phyloP scores from a whole-genome alignment of 768 basidiomycete species.

The Pleurotus sapidus region DNA sequence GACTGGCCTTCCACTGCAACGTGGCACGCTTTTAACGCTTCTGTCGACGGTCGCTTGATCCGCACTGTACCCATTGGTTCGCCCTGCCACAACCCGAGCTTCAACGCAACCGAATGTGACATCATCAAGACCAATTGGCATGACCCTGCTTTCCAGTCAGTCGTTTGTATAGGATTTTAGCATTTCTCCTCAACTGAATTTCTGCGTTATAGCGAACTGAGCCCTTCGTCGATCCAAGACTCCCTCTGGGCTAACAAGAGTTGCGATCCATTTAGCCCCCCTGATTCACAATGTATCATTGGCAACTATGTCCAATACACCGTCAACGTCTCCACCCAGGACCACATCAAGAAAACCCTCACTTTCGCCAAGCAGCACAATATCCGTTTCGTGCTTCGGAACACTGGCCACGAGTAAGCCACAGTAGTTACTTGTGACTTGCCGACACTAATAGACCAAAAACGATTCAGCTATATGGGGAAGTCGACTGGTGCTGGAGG shows the following conservation, averaged over 20 bases:
- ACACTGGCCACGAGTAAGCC: slow-evolving; percentile 10
- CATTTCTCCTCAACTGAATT: neutral
- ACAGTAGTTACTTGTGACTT: neutral
- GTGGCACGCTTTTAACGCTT: neutral
- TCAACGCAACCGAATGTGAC: neutral
- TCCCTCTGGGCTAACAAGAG: neutral
- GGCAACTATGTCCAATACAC: neutral
- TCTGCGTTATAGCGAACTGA: neutral
- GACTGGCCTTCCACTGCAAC: neutral
- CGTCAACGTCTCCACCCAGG: neutral
- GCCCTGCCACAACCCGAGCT: neutral
- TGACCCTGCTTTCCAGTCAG: neutral
- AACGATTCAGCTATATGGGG: neutral
- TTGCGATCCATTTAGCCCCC: neutral
- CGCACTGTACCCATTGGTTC: neutral
- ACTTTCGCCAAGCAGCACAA: slow-evolving; percentile 15
- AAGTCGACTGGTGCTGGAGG: neutral
- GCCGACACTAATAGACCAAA: neutral
- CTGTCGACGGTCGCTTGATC: neutral
- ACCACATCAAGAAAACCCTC: slow-evolving; percentile 7
- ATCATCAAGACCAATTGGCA: neutral
- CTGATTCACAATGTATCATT: neutral
- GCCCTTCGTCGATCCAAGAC: neutral
- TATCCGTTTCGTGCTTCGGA: slow-evolving; percentile 16
- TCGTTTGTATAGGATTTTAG: neutral